These are phyloP conservation scores for Auriscalpium microsporum DNA, from an alignment of 768 basidiomycete species.

Conservation along the genomic window DNA sequence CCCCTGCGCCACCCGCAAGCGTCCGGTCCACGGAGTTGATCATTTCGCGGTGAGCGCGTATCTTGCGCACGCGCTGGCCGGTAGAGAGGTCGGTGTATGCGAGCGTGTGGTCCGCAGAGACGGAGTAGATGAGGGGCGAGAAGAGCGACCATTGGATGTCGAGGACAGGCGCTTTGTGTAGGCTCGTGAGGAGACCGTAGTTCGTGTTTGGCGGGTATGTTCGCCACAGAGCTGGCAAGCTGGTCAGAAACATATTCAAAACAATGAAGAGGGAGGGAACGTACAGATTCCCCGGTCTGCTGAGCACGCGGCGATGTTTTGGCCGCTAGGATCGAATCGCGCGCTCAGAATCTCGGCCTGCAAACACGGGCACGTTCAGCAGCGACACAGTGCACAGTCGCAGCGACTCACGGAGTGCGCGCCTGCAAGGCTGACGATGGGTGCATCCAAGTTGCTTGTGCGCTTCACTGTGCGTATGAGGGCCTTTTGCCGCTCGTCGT, in stretches of 20 bases:
- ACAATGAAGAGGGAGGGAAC: conserved; percentile 25
- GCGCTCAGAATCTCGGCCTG: conserved; percentile 86
- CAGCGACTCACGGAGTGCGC: conserved; percentile 65
- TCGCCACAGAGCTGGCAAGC: conserved; percentile 66
- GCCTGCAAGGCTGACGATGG: conserved; percentile 85
- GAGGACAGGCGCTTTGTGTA: conserved; percentile 86
- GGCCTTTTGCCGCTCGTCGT: conserved; percentile 67
- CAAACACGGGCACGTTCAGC: conserved; percentile 1
- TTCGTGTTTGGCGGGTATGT: conserved; percentile 91
- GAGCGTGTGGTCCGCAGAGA: conserved; percentile 85
- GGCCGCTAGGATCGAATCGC: conserved; percentile 89
- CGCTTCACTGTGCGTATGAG: conserved; percentile 80
- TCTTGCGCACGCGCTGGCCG: conserved; percentile 71
- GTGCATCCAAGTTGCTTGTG: conserved; percentile 89
- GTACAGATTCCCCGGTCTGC: conserved; percentile 84
- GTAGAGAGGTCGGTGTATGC: conserved; percentile 71
- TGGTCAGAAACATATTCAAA: conserved; percentile 1
- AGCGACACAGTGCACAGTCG: background rate
- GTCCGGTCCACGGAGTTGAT: conserved; percentile 87
- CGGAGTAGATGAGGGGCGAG: conserved; percentile 68
- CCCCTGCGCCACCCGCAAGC: conserved; percentile 73
- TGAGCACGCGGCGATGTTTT: conserved; percentile 89
- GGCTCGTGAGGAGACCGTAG: conserved; percentile 75
- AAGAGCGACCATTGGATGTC: conserved; percentile 87
- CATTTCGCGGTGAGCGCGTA: conserved; percentile 85